Percentiles rank a stretch among this genome's conserved stretches.
phyloP scores from a whole-genome alignment of 2,329 filamentous ascomycete genomes.

The Botrytis hyacinthi region DNA sequence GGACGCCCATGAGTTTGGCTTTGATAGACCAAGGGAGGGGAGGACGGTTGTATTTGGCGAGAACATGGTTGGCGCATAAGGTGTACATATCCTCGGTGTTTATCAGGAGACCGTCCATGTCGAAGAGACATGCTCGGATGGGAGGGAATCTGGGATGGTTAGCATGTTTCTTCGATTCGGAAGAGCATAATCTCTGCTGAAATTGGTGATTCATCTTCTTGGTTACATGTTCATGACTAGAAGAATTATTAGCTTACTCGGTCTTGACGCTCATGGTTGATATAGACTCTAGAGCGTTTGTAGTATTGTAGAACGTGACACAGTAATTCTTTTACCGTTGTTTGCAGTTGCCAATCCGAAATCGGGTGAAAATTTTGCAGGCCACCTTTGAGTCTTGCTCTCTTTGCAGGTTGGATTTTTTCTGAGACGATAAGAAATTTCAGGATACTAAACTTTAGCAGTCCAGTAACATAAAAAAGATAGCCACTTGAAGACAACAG shows the following conservation, averaged over 20 bases:
- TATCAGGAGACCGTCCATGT: constrained; percentile 98
- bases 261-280: background rate
- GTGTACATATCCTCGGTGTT: constrained; percentile 94
- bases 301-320: constrained; percentile 6
- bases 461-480: background rate
- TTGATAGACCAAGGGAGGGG: constrained; percentile 91
- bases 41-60: constrained; percentile 70
- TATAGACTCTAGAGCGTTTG: background rate
- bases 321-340: background rate
- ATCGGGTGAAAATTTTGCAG: constrained; percentile 3
- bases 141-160: constrained; percentile 62
- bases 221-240: too few relatives aligned
- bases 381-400: background rate
- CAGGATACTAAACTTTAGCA: background rate
- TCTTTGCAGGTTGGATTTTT: background rate
- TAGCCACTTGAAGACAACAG: background rate
- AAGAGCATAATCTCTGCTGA: too few relatives aligned
- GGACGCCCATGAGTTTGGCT: constrained; percentile 61
- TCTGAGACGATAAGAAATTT: background rate
- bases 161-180: background rate
- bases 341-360: background rate
- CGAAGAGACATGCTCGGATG: constrained; percentile 89
- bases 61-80: constrained; percentile 74
- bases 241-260: background rate
- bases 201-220: background rate